Conservation (phyloP, 2,329 filamentous ascomycete species). For the Aureobasidium vineae region DNA sequence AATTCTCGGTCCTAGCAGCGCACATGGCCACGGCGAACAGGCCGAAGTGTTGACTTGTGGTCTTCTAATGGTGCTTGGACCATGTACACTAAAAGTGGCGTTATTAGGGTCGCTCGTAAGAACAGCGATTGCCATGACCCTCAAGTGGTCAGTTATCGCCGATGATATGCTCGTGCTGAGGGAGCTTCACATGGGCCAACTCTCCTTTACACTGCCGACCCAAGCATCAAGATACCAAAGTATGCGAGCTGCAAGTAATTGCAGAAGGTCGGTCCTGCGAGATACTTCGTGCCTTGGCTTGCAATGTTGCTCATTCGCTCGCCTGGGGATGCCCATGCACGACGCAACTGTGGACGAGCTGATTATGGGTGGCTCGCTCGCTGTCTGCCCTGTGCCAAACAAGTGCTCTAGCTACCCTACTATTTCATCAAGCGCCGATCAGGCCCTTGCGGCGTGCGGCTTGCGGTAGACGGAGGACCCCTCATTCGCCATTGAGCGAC, state of each 20-base stretch:
- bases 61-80: conserved; percentile 15
- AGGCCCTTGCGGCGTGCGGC: conserved; percentile 25
- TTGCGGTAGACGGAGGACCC: conserved; percentile 23
- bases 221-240: conserved; percentile 8
- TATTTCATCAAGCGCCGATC: conserved; percentile 25
- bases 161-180: conserved; percentile 21
- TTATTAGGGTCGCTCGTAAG: conserved; percentile 16
- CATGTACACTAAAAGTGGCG: conserved; percentile 22
- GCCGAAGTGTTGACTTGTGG: conserved; percentile 1
- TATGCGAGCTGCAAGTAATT: conserved; percentile 26
- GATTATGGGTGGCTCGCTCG: conserved; percentile 20
- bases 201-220: conserved; percentile 21
- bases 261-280: background rate
- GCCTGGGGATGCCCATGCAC: conserved; percentile 11
- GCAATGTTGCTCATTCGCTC: conserved; percentile 19
- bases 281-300: conserved; percentile 13
- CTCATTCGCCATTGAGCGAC: conserved; percentile 26
- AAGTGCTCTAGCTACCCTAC: conserved; percentile 15
- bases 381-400: conserved; percentile 18
- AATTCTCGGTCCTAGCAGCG: background rate
- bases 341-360: background rate
- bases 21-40: background rate
- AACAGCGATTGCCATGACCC: conserved; percentile 13
- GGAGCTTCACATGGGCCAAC: conserved; percentile 16
- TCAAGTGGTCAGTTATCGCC: conserved; percentile 22